These are phyloP conservation scores for Rauvolfia tetraphylla DNA, from an alignment of 257 asterid genomes.

Conservation along the genomic window DNA sequence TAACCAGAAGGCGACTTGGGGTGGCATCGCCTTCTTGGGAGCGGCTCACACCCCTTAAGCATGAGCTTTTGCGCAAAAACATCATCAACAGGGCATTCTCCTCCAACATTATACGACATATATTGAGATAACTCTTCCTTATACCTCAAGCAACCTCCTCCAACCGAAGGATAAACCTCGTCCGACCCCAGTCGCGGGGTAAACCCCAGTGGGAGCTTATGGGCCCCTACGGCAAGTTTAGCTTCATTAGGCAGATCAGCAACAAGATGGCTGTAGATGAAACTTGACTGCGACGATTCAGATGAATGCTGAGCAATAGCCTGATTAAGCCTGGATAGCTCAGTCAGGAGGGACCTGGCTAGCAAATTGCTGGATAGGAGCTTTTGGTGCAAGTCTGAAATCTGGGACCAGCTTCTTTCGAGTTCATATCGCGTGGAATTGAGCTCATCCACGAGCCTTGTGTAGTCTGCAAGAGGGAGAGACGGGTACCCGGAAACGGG, in stretches of 20 bases:
- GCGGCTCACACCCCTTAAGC: constrained; percentile 59
- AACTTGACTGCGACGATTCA: neutral
- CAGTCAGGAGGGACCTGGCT: constrained; percentile 18
- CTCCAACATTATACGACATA: constrained; percentile 41
- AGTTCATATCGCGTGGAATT: constrained; percentile 36
- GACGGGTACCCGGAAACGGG: constrained; percentile 10
- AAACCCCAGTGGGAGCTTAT: constrained; percentile 48
- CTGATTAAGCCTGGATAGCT: constrained; percentile 28
- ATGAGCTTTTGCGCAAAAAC: constrained; percentile 38
- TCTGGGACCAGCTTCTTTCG: constrained; percentile 17
- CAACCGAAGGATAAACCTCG: constrained; percentile 41
- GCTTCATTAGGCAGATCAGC: constrained; percentile 29
- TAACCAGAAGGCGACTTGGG: constrained; percentile 43
- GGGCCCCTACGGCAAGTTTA: constrained; percentile 41
- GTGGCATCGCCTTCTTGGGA: constrained; percentile 55
- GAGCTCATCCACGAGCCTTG: constrained; percentile 31
- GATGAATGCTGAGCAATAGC: constrained; percentile 9
- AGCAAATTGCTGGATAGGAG: constrained; percentile 35
- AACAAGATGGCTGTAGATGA: constrained; percentile 25
- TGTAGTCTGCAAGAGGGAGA: constrained; percentile 21
- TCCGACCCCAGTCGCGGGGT: constrained; percentile 31
- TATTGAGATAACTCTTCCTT: constrained; percentile 33
- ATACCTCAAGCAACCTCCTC: constrained; percentile 42
- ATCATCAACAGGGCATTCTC: constrained; percentile 53
- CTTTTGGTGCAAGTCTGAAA: constrained; percentile 25